Percentiles rank a stretch among this genome's conserved stretches.
These are phyloP conservation scores for Adansonia grandidieri DNA, from an alignment of 441 rosid species.

Conservation along the genomic window DNA sequence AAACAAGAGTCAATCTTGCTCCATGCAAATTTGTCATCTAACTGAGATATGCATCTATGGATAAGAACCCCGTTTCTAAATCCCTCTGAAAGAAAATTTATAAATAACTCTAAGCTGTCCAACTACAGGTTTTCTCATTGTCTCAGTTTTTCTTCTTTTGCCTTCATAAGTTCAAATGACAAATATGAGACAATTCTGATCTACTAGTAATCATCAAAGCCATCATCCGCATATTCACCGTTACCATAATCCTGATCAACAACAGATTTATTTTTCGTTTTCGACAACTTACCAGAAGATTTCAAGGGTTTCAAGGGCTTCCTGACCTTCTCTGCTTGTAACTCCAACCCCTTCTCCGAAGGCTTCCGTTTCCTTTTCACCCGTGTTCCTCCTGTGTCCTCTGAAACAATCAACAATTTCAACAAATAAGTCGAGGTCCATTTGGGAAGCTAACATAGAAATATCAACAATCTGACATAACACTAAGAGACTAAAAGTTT, in stretches of 20 bases:
- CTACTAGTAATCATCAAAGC: conserved; percentile 42
- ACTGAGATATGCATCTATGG: background rate
- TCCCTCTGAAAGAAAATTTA: background rate
- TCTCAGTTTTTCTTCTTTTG: background rate
- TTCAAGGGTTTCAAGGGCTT: conserved; percentile 65
- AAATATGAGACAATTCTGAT: conserved; percentile 7
- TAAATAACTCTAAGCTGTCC: conserved; percentile 1
- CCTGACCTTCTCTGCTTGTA: conserved; percentile 93
- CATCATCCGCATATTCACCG: conserved; percentile 52
- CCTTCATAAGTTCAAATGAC: background rate
- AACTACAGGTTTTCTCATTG: background rate
- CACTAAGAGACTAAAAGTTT: background rate
- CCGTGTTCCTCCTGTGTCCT: conserved; percentile 75
- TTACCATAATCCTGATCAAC: conserved; percentile 57
- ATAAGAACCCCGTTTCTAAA: background rate
- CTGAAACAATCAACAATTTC: conserved; percentile 42
- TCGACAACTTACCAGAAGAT: conserved; percentile 61
- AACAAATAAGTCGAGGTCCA: conserved; percentile 22
- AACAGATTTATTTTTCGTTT: conserved; percentile 57
- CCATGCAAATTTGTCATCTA: background rate
- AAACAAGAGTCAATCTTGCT: background rate
- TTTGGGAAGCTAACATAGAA: conserved; percentile 13
- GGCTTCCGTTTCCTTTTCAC: conserved; percentile 84
- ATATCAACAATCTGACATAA: conserved; percentile 17
- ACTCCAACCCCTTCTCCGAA: conserved; percentile 91